Base-by-base conservation (phyloP, 768 basidiomycete species). In the Phaeolepiota aurea region DNA sequence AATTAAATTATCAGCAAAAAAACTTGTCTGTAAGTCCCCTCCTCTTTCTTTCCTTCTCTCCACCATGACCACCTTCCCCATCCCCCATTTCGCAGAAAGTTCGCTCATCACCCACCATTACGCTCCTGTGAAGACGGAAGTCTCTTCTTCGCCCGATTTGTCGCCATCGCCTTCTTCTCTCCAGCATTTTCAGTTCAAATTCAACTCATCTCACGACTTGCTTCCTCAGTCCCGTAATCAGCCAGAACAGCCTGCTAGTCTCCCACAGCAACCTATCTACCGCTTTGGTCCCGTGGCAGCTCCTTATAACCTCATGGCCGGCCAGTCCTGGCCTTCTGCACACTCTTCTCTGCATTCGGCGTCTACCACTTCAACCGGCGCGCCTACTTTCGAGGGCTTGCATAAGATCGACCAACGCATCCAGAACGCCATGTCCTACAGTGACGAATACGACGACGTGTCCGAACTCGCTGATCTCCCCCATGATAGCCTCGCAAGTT, bases 401-500 rank as follows among this genome's bases (percentile, higher is more conserved):
- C n/a, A n/a, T n/a, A 19, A 33, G 31, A 46, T 50, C 37, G 51
- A 53, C 28, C 41, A 45, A 20, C 31, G 41, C 35, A 34, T 37
- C 48, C 43, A 53, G 45, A 32, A 51, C 53, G 38, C 51, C 57
- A 44, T 74, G 52, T 62, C 72, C 15, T 77, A 77, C 54, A 63
- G 61, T 28, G 79, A 82, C 48, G 81, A 80, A 16, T 81, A 79
- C 54, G 81, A 80, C 43, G 77, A 82, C 45, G 58, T 62, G 13
- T 64, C 72, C 36, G 78, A 80, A 9, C 64, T 79, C 22, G 61
- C 66, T 16, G 74, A 75, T 42, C 59, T 75, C 15, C 63, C 65
- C 2, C 42, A 35, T 20, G 41, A 50, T 4, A 30, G 47, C 5
- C 48, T 59, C 30, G 43, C 38, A 20, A 52, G 54, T 11, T 33